A percentile compares a stretch with the other conserved stretches of the same genome.
phyloP scores from a whole-genome alignment of 1,139 yeast genomes.

The Oligophagozyma castellii region DNA sequence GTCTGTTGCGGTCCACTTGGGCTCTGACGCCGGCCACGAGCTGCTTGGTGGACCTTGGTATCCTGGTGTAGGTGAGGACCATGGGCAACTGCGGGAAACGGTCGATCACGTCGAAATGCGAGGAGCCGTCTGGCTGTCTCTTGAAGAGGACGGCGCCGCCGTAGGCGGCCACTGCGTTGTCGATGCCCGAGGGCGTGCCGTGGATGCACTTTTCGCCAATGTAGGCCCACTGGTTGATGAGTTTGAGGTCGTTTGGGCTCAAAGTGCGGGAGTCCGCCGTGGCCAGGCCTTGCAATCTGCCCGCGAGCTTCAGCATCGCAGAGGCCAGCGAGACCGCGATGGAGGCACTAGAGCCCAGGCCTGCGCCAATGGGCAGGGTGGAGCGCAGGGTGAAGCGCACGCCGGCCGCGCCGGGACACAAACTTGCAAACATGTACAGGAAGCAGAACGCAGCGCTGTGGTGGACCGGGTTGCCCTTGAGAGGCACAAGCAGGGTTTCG shows the following conservation, averaged over 20 bases:
- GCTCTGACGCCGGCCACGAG: slow-evolving; percentile 67
- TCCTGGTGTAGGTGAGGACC: slow-evolving; percentile 68
- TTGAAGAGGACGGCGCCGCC: slow-evolving; percentile 95
- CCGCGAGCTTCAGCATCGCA: slow-evolving; percentile 54
- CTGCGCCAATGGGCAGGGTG: slow-evolving; percentile 92
- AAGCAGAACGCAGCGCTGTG: slow-evolving; percentile 79
- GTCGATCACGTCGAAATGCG: slow-evolving; percentile 14
- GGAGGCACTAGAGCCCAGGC: slow-evolving; percentile 90
- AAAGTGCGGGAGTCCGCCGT: slow-evolving; percentile 9
- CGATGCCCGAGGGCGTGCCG: slow-evolving; percentile 96
- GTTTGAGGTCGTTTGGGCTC: slow-evolving; percentile 34
- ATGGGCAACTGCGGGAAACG: slow-evolving; percentile 62
- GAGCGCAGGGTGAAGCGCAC: slow-evolving; percentile 57
- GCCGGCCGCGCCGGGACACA: slow-evolving; percentile 36
- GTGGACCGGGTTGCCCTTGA: slow-evolving; percentile 43
- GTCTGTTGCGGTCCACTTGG: slow-evolving; percentile 39
- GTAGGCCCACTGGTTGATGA: slow-evolving; percentile 77
- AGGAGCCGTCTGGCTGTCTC: slow-evolving; percentile 27
- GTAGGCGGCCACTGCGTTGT: slow-evolving; percentile 87
- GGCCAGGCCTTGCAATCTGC: slow-evolving; percentile 43
- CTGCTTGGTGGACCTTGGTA: slow-evolving; percentile 77
- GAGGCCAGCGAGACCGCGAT: slow-evolving; percentile 75
- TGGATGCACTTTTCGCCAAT: slow-evolving; percentile 93
- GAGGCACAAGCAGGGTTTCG: slow-evolving; percentile 24
- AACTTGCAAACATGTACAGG: slow-evolving; percentile 54